Percentiles rank a stretch among this genome's conserved stretches.
Conservation (phyloP, 176 grass and related monocot species). For the Oryza officinalis region DNA sequence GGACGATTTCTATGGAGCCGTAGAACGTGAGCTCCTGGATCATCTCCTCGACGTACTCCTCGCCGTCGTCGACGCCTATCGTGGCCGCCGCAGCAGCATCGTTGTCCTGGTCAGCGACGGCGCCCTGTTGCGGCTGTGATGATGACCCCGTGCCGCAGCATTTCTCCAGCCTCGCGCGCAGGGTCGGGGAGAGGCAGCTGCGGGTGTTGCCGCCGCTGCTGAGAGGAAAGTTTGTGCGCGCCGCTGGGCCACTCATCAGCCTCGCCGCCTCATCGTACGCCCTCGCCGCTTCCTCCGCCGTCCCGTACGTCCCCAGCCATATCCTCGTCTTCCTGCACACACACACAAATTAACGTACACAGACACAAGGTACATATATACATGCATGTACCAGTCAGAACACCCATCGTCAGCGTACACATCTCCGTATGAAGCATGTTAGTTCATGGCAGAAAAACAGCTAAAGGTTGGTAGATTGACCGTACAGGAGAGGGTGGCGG, state of each 20-base stretch:
- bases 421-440: too few relatives aligned
- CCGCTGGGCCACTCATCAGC: slow-evolving; percentile 64
- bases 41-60: slow-evolving; percentile 82
- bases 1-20: slow-evolving; percentile 72
- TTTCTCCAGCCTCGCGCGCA: slow-evolving; percentile 83
- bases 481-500: slow-evolving; percentile 66
- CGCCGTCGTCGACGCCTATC: slow-evolving; percentile 1
- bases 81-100: neutral
- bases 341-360: neutral
- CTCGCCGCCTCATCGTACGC: slow-evolving; percentile 93
- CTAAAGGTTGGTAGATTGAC: too few relatives aligned
- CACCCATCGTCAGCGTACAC: neutral
- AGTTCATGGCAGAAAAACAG: too few relatives aligned
- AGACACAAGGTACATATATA: neutral
- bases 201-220: neutral
- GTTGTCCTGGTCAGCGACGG: neutral
- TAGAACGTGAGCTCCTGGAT: slow-evolving; percentile 82
- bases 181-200: slow-evolving; percentile 50
- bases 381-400: neutral
- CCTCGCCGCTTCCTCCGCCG: slow-evolving; percentile 81
- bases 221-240: slow-evolving; percentile 73
- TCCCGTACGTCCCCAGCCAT: slow-evolving; percentile 87
- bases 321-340: slow-evolving; percentile 86
- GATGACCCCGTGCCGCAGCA: slow-evolving; percentile 46
- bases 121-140: neutral